Evolutionary conservation across 225 moss, liverwort and hornwort genomes (phyloP).

Genomic region (Physcomitrium patens): DNA sequence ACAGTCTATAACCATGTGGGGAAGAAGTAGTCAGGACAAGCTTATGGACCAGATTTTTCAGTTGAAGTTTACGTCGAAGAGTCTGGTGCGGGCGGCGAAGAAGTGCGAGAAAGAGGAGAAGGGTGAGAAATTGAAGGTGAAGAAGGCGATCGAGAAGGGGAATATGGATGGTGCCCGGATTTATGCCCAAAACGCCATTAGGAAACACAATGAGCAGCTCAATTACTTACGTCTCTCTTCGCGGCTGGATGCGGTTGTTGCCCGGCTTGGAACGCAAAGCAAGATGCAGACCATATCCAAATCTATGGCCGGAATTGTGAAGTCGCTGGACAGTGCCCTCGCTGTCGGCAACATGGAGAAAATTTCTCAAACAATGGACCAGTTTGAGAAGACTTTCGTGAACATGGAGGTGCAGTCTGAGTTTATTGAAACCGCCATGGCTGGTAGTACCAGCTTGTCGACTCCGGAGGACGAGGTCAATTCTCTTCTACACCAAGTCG

Average conservation of each 20-base stretch:
- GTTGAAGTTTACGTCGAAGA: constrained; percentile 65
- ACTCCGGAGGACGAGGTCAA: constrained; percentile 66
- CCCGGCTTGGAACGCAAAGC: constrained; percentile 61
- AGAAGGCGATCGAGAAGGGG: constrained; percentile 70
- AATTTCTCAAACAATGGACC: constrained; percentile 65
- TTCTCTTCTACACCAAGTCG: constrained; percentile 63
- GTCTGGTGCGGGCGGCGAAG: constrained; percentile 55
- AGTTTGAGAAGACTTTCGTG: constrained; percentile 63
- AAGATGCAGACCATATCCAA: constrained; percentile 70
- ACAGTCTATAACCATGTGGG: constrained; percentile 43
- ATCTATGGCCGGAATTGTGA: constrained; percentile 61
- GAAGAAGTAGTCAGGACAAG: constrained; percentile 60
- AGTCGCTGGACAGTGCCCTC: constrained; percentile 56
- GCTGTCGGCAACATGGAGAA: constrained; percentile 70
- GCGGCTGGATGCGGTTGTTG: constrained; percentile 56
- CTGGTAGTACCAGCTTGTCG: constrained; percentile 59
- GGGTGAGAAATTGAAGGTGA: constrained; percentile 59
- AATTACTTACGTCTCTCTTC: constrained; percentile 57
- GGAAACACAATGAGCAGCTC: constrained; percentile 66
- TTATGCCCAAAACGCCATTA: constrained; percentile 60
- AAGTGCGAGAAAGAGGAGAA: constrained; percentile 76
- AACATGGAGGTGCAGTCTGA: constrained; percentile 67
- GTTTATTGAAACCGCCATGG: constrained; percentile 66
- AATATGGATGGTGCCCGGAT: constrained; percentile 67
- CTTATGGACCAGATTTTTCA: constrained; percentile 66